Evolutionary conservation across 305 asterid species (phyloP).

Genomic region (Rubia peregrina): DNA sequence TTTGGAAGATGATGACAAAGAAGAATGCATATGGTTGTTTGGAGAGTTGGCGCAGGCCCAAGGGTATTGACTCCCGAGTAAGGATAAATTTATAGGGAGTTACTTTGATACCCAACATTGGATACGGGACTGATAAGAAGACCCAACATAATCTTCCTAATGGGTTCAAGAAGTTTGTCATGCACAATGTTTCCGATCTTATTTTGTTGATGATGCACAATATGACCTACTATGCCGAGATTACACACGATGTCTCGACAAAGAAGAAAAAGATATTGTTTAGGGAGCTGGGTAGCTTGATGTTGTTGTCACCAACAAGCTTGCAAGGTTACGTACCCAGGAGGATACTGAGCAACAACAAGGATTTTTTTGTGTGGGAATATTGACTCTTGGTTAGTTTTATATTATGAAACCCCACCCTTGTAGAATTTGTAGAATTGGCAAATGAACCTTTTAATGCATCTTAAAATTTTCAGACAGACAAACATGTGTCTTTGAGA

Average conservation of each 20-base stretch:
- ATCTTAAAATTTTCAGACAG: too few relatives aligned
- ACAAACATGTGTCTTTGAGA: too few relatives aligned
- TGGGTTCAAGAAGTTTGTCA: slow-evolving; percentile 61
- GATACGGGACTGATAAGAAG: slow-evolving; percentile 61
- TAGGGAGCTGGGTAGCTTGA: slow-evolving; percentile 62
- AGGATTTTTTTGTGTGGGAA: too few relatives aligned
- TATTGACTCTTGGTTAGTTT: too few relatives aligned
- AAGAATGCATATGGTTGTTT: not conserved
- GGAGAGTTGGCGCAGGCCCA: slow-evolving; percentile 63
- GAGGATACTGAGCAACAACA: slow-evolving; percentile 42
- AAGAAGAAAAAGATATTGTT: slow-evolving; percentile 53
- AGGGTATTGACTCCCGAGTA: slow-evolving; percentile 74
- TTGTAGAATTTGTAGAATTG: too few relatives aligned
- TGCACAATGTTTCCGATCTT: slow-evolving; percentile 52
- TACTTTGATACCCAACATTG: slow-evolving; percentile 62
- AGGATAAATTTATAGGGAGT: slow-evolving; percentile 71
- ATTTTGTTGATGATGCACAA: slow-evolving; percentile 65
- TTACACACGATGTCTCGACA: slow-evolving; percentile 58
- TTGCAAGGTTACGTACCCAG: slow-evolving; percentile 61
- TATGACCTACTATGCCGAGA: slow-evolving; percentile 63
- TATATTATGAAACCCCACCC: too few relatives aligned
- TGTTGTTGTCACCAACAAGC: slow-evolving; percentile 59
- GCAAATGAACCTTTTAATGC: too few relatives aligned
- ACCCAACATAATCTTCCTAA: slow-evolving; percentile 61
- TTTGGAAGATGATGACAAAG: too few relatives aligned